Evolutionary conservation across 139 green algal species (phyloP).

Genomic region (Chlamydomonas schloesseri): DNA sequence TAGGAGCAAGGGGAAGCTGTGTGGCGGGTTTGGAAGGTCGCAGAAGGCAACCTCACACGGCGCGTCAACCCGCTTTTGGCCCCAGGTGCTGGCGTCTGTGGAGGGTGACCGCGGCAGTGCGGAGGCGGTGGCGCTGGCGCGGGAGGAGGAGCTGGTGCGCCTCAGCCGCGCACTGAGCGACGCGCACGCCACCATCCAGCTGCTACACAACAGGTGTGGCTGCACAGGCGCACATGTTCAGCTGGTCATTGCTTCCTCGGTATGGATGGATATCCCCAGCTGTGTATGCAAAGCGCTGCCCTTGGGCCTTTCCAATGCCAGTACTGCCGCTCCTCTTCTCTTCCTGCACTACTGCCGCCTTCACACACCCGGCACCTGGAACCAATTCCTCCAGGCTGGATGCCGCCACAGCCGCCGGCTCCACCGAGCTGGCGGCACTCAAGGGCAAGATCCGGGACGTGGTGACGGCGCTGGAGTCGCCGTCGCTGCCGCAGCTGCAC

Average conservation of each 20-base stretch:
- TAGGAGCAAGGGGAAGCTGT: too few species aligned
- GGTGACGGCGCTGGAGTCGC: constrained; percentile 30
- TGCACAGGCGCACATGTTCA: too few species aligned
- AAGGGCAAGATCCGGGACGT: constrained; percentile 24
- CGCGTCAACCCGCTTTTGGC: too few species aligned
- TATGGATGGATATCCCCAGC: too few species aligned
- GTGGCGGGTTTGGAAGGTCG: too few species aligned
- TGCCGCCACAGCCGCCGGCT: background rate
- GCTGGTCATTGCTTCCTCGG: too few species aligned
- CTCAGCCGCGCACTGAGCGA: constrained; percentile 30
- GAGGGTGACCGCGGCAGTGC: constrained; percentile 26
- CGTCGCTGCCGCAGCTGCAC: constrained; percentile 22
- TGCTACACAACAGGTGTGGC: constrained; percentile 32
- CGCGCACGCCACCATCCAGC: constrained; percentile 31
- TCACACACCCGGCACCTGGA: too few species aligned
- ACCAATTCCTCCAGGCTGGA: background rate
- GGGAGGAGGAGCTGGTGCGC: constrained; percentile 41
- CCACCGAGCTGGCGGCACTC: constrained; percentile 7
- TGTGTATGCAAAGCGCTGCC: too few species aligned
- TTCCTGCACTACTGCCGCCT: too few species aligned
- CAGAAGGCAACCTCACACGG: too few species aligned
- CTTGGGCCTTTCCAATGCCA: too few species aligned
- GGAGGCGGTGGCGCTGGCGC: background rate
- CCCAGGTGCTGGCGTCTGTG: background rate
- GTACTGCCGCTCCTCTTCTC: too few species aligned